phyloP scores from a whole-genome alignment of 306 rosid genomes.

The Herpetospermum pedunculosum region DNA sequence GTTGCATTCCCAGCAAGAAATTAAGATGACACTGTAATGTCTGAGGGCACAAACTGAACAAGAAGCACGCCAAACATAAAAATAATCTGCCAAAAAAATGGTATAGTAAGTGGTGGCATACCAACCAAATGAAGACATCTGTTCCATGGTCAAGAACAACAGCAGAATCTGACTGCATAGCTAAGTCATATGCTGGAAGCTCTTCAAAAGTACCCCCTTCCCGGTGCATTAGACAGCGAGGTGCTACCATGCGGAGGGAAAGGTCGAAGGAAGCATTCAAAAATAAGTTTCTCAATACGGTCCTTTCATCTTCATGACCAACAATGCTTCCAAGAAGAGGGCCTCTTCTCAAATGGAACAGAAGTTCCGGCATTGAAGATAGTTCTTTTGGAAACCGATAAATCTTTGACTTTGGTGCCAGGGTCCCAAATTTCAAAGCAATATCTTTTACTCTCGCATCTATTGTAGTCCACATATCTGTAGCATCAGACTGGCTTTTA shows the following conservation, averaged over 20 bases:
- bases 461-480: constrained; percentile 55
- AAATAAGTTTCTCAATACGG: constrained; percentile 73
- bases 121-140: constrained; percentile 96
- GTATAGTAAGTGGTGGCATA: constrained; percentile 19
- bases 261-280: constrained; percentile 84
- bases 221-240: constrained; percentile 92
- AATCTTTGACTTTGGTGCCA: constrained; percentile 61
- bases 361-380: constrained; percentile 67
- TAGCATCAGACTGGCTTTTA: constrained; percentile 46
- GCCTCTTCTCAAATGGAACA: constrained; percentile 84
- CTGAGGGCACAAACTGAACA: neutral
- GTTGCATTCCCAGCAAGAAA: neutral
- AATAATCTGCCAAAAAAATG: neutral
- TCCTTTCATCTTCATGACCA: constrained; percentile 96
- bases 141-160: constrained; percentile 93
- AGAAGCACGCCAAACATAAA: neutral
- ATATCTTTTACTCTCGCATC: constrained; percentile 87
- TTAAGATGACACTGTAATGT: neutral
- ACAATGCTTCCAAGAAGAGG: constrained; percentile 83
- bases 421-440: constrained; percentile 67
- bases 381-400: constrained; percentile 72
- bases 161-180: constrained; percentile 92
- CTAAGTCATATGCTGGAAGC: constrained; percentile 86
- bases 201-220: constrained; percentile 91
- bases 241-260: constrained; percentile 88